Evolutionary conservation across 257 asterid genomes (phyloP).

Genomic region (Coffea canephora): DNA sequence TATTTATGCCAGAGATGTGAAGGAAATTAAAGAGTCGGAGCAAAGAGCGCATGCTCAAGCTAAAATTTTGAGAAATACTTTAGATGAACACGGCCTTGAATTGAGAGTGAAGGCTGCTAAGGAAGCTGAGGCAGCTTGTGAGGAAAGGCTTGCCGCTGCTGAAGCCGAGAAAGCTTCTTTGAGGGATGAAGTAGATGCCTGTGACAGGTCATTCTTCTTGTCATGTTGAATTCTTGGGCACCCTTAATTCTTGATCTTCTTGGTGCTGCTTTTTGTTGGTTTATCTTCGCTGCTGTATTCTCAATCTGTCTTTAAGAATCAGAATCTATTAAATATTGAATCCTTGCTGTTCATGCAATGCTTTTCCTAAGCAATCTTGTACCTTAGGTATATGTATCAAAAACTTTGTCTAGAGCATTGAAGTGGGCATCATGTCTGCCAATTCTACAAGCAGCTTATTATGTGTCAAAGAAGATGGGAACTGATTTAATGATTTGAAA

Average conservation of each 20-base stretch:
- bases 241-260: background rate
- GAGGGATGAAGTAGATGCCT: slow-evolving; percentile 75
- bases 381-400: background rate
- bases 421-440: background rate
- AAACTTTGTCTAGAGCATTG: background rate
- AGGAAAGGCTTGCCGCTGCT: slow-evolving; percentile 81
- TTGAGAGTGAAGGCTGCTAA: slow-evolving; percentile 91
- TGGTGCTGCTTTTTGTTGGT: background rate
- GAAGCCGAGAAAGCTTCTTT: slow-evolving; percentile 81
- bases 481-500: background rate
- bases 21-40: slow-evolving; percentile 77
- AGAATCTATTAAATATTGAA: background rate
- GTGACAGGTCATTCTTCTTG: slow-evolving; percentile 64
- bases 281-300: background rate
- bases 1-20: slow-evolving; percentile 47
- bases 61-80: slow-evolving; percentile 66
- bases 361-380: background rate
- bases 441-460: background rate
- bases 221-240: background rate
- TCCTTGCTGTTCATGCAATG: background rate
- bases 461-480: background rate
- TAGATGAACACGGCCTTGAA: slow-evolving; percentile 83
- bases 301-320: slow-evolving; percentile 1
- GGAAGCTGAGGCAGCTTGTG: slow-evolving; percentile 94
- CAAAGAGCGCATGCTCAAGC: slow-evolving; percentile 76